phyloP scores from a whole-genome alignment of 768 basidiomycete species.

The Hemileccinum impolitum region DNA sequence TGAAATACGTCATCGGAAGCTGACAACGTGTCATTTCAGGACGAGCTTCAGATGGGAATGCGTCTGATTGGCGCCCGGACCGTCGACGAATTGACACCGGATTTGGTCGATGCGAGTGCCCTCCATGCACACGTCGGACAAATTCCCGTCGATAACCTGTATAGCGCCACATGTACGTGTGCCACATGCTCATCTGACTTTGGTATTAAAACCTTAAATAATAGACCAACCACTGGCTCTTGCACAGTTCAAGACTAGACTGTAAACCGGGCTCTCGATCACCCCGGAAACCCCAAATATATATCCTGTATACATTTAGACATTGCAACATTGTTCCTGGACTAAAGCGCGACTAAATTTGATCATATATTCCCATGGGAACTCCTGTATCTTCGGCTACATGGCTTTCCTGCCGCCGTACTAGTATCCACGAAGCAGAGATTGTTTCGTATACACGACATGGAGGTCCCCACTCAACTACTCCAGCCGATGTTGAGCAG shows the following conservation, averaged over 20 bases:
- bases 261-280: constrained; percentile 3
- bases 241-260: constrained; percentile 24
- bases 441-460: too few species aligned
- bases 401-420: too few species aligned
- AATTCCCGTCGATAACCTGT: constrained; percentile 30
- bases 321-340: neutral
- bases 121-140: constrained; percentile 28
- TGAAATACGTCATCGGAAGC: constrained; percentile 47
- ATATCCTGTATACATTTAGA: neutral
- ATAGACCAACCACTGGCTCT: constrained; percentile 32
- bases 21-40: constrained; percentile 41
- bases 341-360: neutral
- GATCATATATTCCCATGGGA: too few species aligned
- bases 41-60: constrained; percentile 96
- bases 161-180: constrained; percentile 32
- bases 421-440: too few species aligned
- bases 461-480: too few species aligned
- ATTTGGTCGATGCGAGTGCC: constrained; percentile 77
- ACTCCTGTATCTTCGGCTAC: too few species aligned
- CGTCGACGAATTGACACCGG: constrained; percentile 70
- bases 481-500: too few species aligned
- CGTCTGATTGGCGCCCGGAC: constrained; percentile 83
- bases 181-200: neutral
- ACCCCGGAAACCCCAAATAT: neutral
- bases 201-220: neutral